Percentiles rank a stretch among this genome's conserved stretches.
Conservation (phyloP, 2,329 filamentous ascomycete species). For the Colletotrichum spinosum region DNA sequence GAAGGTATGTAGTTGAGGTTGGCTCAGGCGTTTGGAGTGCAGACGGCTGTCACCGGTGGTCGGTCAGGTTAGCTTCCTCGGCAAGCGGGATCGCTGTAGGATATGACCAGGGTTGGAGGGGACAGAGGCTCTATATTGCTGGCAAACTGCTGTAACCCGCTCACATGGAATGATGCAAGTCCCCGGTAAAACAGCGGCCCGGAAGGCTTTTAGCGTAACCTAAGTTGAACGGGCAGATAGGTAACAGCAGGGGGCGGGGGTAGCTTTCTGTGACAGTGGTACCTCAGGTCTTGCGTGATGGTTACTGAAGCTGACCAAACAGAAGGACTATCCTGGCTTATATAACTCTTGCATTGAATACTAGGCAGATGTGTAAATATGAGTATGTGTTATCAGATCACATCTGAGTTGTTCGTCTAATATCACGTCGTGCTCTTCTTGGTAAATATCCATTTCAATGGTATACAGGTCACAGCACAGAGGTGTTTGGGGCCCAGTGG, state of each 20-base stretch:
- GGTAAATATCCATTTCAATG: no score
- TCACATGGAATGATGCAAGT: slow-evolving; percentile 1
- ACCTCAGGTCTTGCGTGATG: no score
- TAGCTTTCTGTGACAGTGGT: neutral
- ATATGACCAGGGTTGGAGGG: neutral
- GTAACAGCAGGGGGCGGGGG: slow-evolving; percentile 4
- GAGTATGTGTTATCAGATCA: no score
- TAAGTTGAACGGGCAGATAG: neutral
- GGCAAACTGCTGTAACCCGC: slow-evolving; percentile 7
- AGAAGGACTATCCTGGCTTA: no score
- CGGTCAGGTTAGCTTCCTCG: slow-evolving; percentile 10
- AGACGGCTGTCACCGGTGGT: slow-evolving; percentile 7
- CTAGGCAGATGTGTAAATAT: no score
- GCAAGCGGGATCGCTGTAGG: slow-evolving; percentile 8
- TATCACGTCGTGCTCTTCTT: no score
- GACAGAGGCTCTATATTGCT: slow-evolving; percentile 1
- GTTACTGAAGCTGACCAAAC: no score
- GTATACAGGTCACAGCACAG: no score
- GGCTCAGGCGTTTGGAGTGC: neutral
- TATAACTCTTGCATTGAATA: no score
- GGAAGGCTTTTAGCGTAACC: slow-evolving; percentile 1
- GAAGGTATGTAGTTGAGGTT: slow-evolving; percentile 2
- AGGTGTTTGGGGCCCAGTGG: no score
- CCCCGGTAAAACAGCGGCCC: slow-evolving; percentile 35
- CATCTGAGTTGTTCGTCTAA: no score